A percentile compares a stretch with the other conserved stretches of the same genome.
Conservation (phyloP, 768 basidiomycete genomes). For the Wakefieldia striispora region DNA sequence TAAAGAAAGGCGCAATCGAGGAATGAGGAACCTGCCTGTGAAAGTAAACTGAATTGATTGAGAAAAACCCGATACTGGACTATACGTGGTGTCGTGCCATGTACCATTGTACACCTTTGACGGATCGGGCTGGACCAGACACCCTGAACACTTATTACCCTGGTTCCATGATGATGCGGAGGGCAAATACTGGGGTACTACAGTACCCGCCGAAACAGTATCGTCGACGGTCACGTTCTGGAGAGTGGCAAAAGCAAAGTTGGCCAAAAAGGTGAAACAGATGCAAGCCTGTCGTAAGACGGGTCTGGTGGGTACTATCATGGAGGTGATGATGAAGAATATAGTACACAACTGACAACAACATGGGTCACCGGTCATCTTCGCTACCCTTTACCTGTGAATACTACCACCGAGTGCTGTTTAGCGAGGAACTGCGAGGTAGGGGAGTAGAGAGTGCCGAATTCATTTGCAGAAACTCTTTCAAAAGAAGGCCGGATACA, state of each 20-base stretch:
- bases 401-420: too few species aligned
- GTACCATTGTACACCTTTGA: slow-evolving; percentile 10
- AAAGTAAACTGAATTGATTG: slow-evolving; percentile 11
- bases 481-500: too few species aligned
- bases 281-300: neutral
- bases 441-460: too few species aligned
- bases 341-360: too few species aligned
- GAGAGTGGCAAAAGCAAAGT: neutral
- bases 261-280: neutral
- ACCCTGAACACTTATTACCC: slow-evolving; percentile 4
- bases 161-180: neutral
- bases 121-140: neutral
- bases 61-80: neutral
- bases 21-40: neutral
- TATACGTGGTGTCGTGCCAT: slow-evolving; percentile 17
- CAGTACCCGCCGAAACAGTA: slow-evolving; percentile 6
- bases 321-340: too few species aligned
- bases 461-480: too few species aligned
- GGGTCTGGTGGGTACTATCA: slow-evolving; percentile 1
- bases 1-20: neutral
- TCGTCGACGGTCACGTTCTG: slow-evolving; percentile 22
- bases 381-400: too few species aligned
- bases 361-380: too few species aligned
- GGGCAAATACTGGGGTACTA: slow-evolving; percentile 16
- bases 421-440: too few species aligned